Base-by-base conservation (phyloP, 1,284 basidiomycete species). In the Wolfiporia cocos region DNA sequence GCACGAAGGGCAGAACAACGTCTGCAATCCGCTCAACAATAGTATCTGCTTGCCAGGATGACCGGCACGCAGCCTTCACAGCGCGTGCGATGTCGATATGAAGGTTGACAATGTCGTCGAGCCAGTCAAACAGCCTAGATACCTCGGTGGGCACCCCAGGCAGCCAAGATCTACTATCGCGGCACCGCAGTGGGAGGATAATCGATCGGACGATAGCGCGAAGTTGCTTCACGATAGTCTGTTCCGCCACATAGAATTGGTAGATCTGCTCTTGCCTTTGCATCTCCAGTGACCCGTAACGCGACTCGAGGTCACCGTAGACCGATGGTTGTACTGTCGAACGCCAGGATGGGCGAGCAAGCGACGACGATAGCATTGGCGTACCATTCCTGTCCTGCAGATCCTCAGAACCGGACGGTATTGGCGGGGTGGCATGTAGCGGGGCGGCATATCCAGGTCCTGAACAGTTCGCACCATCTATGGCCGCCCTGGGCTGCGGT, bases 61-160 rank as follows among this genome's bases (percentile, higher is more conserved):
- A n/a, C 2, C 42, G 38, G 0, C 46, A 24, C 1, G 48, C 59
- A 2, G 73, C 66, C 19, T 73, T 66, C 39, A 90, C 61, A 0
- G 73, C 63, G 1, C 70, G 64, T 4, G 71, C 68, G 19, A 93
- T 67, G 45, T 81, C 73, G 2, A 68, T 63, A 50, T 95, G 92
- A 1, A 92, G 66, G 44, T 83, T 79, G 11, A 83, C 68, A 47
- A 95, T 88, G 49, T 88, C 86, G 52, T 92, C 89, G 36, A 93
- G 66, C 78, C 85, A 87, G 58, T 92, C 89, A 48, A 94, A 81
- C 21, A 92, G 68, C 14, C 78, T 73, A 4, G 80, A 72, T 6
- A 90, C 69, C 23, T 78, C 73, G 0, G 66, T 49, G 0, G 90
- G 88, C 15, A 94, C 73, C 14, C 90, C 91, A 3, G 75, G 65